These are phyloP conservation scores for Huntiella abstrusa DNA, from an alignment of 2,329 filamentous ascomycete genomes.

Conservation along the genomic window DNA sequence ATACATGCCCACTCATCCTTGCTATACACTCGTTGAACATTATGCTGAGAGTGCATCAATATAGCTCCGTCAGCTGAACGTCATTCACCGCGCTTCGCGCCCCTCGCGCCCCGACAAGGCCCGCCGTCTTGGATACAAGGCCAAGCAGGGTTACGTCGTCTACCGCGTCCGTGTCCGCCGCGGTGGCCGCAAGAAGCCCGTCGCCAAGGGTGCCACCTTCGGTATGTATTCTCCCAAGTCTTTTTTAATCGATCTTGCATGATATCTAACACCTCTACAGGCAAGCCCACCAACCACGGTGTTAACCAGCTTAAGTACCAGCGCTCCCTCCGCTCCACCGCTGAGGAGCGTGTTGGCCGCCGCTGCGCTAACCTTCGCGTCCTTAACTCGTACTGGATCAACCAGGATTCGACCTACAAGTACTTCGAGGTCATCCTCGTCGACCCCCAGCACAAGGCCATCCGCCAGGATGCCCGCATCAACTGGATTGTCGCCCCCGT, in stretches of 20 bases:
- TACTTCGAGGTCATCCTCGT: slow-evolving; percentile 99
- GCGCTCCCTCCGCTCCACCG: slow-evolving; percentile 91
- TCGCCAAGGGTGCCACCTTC: slow-evolving; percentile 94
- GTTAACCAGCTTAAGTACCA: slow-evolving; percentile 99
- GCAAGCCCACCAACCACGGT: slow-evolving; percentile 99
- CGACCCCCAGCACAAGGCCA: slow-evolving; percentile 99
- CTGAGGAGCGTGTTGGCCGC: slow-evolving; percentile 98
- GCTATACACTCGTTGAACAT: slow-evolving; percentile 99
- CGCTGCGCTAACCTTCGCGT: slow-evolving; percentile 98
- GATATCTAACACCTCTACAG: slow-evolving; percentile 28
- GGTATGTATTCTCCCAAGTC: slow-evolving; percentile 38
- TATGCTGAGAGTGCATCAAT: slow-evolving; percentile 99
- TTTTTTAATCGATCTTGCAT: too few relatives aligned
- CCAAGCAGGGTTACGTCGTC: slow-evolving; percentile 99
- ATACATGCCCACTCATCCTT: slow-evolving; percentile 26
- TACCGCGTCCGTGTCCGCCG: slow-evolving; percentile 97
- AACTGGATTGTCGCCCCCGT: slow-evolving; percentile 99
- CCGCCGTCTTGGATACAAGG: slow-evolving; percentile 99
- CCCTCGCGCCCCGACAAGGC: slow-evolving; percentile 99
- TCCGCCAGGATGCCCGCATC: slow-evolving; percentile 96
- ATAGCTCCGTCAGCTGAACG: slow-evolving; percentile 99
- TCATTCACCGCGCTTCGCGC: slow-evolving; percentile 97
- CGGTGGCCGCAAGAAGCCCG: slow-evolving; percentile 96
- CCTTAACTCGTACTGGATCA: slow-evolving; percentile 99
- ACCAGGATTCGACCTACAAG: slow-evolving; percentile 99